Evolutionary conservation across 2,329 filamentous ascomycete genomes (phyloP).

Genomic region (Colletotrichum noveboracense): DNA sequence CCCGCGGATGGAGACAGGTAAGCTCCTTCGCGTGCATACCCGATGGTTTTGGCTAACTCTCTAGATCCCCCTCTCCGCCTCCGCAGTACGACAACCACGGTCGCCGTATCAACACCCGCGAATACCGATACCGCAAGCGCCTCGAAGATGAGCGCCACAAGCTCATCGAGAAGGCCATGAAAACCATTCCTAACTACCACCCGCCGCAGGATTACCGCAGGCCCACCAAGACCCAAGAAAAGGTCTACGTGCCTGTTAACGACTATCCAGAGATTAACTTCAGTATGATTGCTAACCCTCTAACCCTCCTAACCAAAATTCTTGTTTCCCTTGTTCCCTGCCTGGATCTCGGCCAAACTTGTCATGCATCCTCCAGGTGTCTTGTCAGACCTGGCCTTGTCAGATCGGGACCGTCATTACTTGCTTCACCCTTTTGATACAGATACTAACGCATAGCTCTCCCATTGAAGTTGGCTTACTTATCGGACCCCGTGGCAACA

Average conservation of each 20-base stretch:
- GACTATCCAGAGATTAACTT: slow-evolving; percentile 99
- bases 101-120: slow-evolving; percentile 98
- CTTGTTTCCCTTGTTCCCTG: slow-evolving; percentile 28
- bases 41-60: slow-evolving; percentile 22
- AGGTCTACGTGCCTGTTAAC: slow-evolving; percentile 99
- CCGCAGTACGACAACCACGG: slow-evolving; percentile 99
- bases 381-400: slow-evolving; percentile 28
- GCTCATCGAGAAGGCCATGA: slow-evolving; percentile 98
- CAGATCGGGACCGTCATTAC: slow-evolving; percentile 32
- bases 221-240: slow-evolving; percentile 99
- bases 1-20: slow-evolving; percentile 95
- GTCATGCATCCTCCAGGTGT: slow-evolving; percentile 34
- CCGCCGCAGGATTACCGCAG: slow-evolving; percentile 98
- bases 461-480: slow-evolving; percentile 95
- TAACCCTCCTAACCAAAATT: slow-evolving; percentile 74
- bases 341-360: slow-evolving; percentile 53
- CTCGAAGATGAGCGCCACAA: slow-evolving; percentile 99
- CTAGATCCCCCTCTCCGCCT: slow-evolving; percentile 90
- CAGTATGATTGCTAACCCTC: slow-evolving; percentile 99
- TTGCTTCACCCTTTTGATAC: slow-evolving; percentile 44
- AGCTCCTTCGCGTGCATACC: slow-evolving; percentile 35
- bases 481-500: slow-evolving; percentile 99
- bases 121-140: slow-evolving; percentile 97
- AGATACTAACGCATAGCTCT: slow-evolving; percentile 91
- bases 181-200: slow-evolving; percentile 99